A percentile compares a stretch with the other conserved stretches of the same genome.
phyloP scores from a whole-genome alignment of 2,329 filamentous ascomycete genomes.

The Colletotrichum ledebouriae region DNA sequence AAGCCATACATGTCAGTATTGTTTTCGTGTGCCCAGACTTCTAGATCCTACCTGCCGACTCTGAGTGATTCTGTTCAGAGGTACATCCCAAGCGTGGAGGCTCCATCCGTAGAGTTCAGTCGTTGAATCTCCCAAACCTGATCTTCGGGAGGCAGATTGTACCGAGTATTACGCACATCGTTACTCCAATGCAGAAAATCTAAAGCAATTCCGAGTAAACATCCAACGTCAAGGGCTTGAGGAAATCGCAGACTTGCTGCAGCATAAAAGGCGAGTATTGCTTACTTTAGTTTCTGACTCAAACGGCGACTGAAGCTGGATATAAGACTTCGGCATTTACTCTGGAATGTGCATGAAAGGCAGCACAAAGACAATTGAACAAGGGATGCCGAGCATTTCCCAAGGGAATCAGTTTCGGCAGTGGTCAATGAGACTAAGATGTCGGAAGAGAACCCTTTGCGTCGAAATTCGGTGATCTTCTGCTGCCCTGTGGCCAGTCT shows the following conservation, averaged over 20 bases:
- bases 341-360: too few relatives aligned
- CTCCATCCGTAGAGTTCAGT: constrained; percentile 54
- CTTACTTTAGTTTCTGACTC: too few relatives aligned
- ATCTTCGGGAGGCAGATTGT: neutral
- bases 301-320: too few relatives aligned
- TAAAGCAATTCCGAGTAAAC: constrained; percentile 21
- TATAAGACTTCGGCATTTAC: too few relatives aligned
- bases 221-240: neutral
- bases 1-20: constrained; percentile 30
- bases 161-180: constrained; percentile 51
- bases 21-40: too few relatives aligned
- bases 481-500: too few relatives aligned
- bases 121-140: constrained; percentile 37
- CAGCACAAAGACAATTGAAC: too few relatives aligned
- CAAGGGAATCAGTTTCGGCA: too few relatives aligned
- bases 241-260: constrained; percentile 47
- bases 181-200: constrained; percentile 52
- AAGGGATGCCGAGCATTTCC: too few relatives aligned
- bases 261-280: constrained; percentile 45
- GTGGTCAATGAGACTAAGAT: too few relatives aligned
- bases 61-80: constrained; percentile 45
- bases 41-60: constrained; percentile 43
- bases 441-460: too few relatives aligned
- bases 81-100: constrained; percentile 55
- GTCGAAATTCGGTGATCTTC: too few relatives aligned